Percentiles rank a stretch among this genome's conserved stretches.
Conservation (phyloP, 345 rosid genomes). For the Populus davidiana region DNA sequence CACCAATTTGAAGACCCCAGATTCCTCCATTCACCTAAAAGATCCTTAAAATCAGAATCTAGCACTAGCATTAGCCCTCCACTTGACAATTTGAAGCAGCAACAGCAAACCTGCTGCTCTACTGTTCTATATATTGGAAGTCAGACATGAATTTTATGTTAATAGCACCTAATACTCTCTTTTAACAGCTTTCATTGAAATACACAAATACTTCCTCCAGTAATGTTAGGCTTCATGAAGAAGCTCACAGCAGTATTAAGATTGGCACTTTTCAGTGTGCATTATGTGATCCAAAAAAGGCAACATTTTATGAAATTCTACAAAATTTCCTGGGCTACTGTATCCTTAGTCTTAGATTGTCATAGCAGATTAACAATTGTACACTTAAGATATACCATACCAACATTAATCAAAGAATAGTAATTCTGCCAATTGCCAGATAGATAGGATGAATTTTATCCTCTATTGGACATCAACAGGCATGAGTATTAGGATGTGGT, state of each 20-base stretch:
- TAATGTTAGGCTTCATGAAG: neutral
- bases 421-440: neutral
- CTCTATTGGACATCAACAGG: neutral
- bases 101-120: neutral
- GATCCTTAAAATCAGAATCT: neutral
- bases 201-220: neutral
- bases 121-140: neutral
- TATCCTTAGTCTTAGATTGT: neutral
- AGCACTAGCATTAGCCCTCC: neutral
- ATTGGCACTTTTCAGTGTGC: neutral
- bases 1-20: neutral
- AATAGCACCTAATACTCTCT: neutral
- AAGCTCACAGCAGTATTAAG: neutral
- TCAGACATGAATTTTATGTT: neutral
- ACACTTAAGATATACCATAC: neutral
- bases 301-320: neutral
- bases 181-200: neutral
- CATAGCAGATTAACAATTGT: neutral
- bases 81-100: neutral
- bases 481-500: neutral
- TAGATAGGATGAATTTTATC: neutral
- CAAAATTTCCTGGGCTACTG: neutral
- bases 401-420: neutral
- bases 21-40: neutral
- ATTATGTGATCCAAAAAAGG: neutral